phyloP scores from a whole-genome alignment of 768 basidiomycete genomes.

The Hydnomerulius pinastri region DNA sequence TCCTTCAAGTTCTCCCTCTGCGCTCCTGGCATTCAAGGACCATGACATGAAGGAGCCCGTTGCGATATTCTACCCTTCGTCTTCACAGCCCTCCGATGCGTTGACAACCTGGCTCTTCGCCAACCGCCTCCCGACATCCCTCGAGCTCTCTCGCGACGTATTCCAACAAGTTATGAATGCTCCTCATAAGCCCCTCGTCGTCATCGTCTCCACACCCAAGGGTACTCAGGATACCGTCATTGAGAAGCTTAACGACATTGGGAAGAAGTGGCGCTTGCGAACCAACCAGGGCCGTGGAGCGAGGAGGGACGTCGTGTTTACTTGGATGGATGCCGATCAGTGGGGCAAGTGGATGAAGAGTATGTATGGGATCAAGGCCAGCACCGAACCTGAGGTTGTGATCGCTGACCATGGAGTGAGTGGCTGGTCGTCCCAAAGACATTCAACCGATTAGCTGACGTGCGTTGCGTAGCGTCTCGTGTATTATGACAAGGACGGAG shows the following conservation, averaged over 20 bases:
- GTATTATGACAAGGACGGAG: constrained; percentile 73
- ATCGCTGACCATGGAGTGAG: constrained; percentile 80
- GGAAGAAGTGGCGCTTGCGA: constrained; percentile 56
- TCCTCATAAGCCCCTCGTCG: constrained; percentile 72
- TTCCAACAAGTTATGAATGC: constrained; percentile 89
- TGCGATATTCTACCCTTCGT: constrained; percentile 38
- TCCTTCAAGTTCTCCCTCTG: constrained; percentile 48
- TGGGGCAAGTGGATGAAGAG: constrained; percentile 92
- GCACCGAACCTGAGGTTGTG: constrained; percentile 46
- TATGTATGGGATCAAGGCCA: constrained; percentile 73
- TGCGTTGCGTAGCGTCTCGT: constrained; percentile 52
- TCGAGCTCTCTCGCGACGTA: constrained; percentile 75
- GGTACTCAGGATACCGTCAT: constrained; percentile 42
- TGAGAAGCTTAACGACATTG: constrained; percentile 51
- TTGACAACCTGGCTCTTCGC: constrained; percentile 59
- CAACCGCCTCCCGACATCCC: constrained; percentile 70
- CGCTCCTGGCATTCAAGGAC: constrained; percentile 69
- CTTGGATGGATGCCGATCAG: constrained; percentile 84
- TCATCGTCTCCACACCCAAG: constrained; percentile 59
- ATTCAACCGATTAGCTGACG: background rate
- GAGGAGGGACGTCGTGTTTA: constrained; percentile 70
- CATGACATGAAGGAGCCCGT: constrained; percentile 49
- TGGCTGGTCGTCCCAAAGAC: background rate
- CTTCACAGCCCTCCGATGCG: background rate
- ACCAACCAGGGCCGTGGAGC: constrained; percentile 27